Conservation (phyloP, 139 green algal species). For the Tetraselmis chui region DNA sequence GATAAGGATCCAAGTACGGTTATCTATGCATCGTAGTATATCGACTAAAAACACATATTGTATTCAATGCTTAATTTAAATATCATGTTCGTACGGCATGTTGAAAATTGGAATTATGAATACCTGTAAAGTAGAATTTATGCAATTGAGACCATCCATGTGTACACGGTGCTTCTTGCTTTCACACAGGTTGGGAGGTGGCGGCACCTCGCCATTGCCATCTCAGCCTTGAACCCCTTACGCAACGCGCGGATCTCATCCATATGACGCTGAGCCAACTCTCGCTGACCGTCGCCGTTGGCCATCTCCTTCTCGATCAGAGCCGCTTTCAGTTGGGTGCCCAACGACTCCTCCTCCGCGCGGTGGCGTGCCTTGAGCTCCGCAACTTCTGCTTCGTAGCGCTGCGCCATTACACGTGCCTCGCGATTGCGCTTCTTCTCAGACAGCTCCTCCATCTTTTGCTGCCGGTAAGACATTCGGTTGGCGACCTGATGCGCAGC, state of each 20-base stretch:
- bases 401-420: background rate
- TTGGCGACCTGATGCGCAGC: background rate
- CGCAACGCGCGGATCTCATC: background rate
- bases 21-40: too few species aligned
- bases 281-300: background rate
- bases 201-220: background rate
- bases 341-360: background rate
- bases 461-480: background rate
- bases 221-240: background rate
- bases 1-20: too few species aligned
- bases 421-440: background rate
- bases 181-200: too few species aligned
- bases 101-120: too few species aligned
- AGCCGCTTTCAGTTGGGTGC: background rate
- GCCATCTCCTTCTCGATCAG: background rate
- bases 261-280: background rate
- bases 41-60: too few species aligned
- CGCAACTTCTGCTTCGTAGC: background rate
- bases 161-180: too few species aligned
- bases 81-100: too few species aligned
- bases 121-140: too few species aligned
- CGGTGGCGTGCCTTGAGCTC: background rate
- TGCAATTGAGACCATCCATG: too few species aligned
- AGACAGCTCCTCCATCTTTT: background rate
- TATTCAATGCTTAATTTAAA: too few species aligned